Evolutionary conservation across 768 basidiomycete genomes (phyloP), one percentile per base, ranked within the genome.

Genomic region (Kwoniella newhampshirensis): DNA sequence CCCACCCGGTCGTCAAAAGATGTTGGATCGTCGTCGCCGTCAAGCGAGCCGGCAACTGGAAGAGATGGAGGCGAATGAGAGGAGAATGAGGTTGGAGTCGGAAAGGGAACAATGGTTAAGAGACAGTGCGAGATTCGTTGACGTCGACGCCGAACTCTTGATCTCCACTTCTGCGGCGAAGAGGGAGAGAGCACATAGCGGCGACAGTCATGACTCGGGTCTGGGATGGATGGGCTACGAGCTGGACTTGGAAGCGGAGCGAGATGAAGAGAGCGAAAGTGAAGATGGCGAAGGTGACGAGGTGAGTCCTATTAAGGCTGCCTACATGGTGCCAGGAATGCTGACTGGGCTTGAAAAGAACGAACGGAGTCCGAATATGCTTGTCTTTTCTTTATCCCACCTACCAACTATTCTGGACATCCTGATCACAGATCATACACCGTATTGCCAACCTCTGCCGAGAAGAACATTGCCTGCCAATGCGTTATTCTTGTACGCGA

Each of bases 381-480:
- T 99, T 44, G 94, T 90, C 17, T 98, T 93, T 78, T 87, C 91
- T 15, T 88, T 90, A 2, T 80, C 84, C 37, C 81, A 86, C 12
- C 78, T 98, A 8, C 85, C 89, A 1, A 80, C 82, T 57, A 86
- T 93, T 32, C 86, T 94, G 62, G 84, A 88, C 63, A 85, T 89
- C 7, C 78, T 98, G 32, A 87, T 98, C 73, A 83, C 82, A 21
- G 85, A 86, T 66, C 88, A 86, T 73, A 83, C 78, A 39, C 85
- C 89, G 5, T 81, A 83, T 18, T 80, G 88, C 44, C 82, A 83
- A 47, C 86, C 78, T 1, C 44, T 75, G 11, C 56, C 64, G 3
- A 68, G 73, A 17, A 57, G 91, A 75, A 78, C 87, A 2, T 85
- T 91, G 30, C 93, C 96, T 15, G 96, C 94, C 26, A 97, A 94